Percentiles rank a stretch among this genome's conserved stretches.
Conservation (phyloP, 768 basidiomycete genomes). For the Pulveroboletus frians region DNA sequence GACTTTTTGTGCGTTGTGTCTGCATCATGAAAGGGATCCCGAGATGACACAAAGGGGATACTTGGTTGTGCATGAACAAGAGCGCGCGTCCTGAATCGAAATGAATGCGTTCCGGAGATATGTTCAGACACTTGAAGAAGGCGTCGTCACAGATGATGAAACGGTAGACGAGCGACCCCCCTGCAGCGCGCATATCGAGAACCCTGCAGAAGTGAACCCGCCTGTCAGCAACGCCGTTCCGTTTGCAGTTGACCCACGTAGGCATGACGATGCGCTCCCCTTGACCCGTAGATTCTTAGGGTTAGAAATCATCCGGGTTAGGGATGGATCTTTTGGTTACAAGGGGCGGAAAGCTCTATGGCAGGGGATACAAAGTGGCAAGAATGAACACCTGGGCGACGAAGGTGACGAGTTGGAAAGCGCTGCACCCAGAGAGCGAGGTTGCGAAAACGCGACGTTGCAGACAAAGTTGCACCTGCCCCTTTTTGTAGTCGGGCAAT, state of each 20-base stretch:
- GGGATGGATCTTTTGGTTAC: slow-evolving; percentile 52
- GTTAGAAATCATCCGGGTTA: slow-evolving; percentile 51
- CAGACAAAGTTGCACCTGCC: background rate
- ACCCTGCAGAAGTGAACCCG: slow-evolving; percentile 7
- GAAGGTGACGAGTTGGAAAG: slow-evolving; percentile 29
- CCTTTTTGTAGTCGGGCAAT: slow-evolving; percentile 5
- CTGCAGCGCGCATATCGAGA: slow-evolving; percentile 7
- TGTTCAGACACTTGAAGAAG: slow-evolving; percentile 33
- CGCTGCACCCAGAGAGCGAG: slow-evolving; percentile 5
- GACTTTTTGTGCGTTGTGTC: slow-evolving; percentile 24
- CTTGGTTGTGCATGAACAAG: slow-evolving; percentile 36
- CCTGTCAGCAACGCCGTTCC: slow-evolving; percentile 19
- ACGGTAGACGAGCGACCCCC: slow-evolving; percentile 16
- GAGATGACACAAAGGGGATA: slow-evolving; percentile 46
- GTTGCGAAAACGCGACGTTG: slow-evolving; percentile 4
- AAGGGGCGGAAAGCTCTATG: slow-evolving; percentile 30
- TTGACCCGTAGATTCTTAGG: slow-evolving; percentile 44
- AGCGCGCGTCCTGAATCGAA: slow-evolving; percentile 16
- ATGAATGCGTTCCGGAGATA: slow-evolving; percentile 50
- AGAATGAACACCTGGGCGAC: slow-evolving; percentile 47
- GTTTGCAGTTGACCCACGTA: slow-evolving; percentile 20
- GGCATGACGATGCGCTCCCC: slow-evolving; percentile 25
- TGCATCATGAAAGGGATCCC: slow-evolving; percentile 40
- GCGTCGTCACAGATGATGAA: slow-evolving; percentile 39
- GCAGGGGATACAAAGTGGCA: slow-evolving; percentile 22